Conservation (phyloP, 2,329 filamentous ascomycete species). For the Neodidymelliopsis sp. region DNA sequence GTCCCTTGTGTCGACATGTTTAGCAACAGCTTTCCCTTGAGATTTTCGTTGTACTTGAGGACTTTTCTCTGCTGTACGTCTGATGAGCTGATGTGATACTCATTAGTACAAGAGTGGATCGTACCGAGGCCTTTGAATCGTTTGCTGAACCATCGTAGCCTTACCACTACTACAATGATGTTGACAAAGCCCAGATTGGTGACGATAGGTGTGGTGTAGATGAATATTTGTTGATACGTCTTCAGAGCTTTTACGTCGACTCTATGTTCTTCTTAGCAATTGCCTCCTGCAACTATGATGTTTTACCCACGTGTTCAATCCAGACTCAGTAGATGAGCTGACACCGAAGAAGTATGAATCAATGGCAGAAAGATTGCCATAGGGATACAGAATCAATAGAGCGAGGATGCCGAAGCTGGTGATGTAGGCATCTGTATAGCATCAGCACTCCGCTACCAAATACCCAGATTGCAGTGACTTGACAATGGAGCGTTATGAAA, state of each 20-base stretch:
- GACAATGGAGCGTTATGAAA: conserved; percentile 34
- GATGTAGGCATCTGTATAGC: conserved; percentile 52
- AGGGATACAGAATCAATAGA: conserved; percentile 49
- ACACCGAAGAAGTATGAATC: conserved; percentile 61
- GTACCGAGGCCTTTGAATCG: conserved; percentile 50
- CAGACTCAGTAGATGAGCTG: conserved; percentile 60
- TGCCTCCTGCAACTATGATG: neutral
- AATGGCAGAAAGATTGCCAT: conserved; percentile 53
- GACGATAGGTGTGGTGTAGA: conserved; percentile 60
- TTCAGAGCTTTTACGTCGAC: conserved; percentile 59
- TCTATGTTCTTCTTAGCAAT: conserved; percentile 38
- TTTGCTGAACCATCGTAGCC: conserved; percentile 60
- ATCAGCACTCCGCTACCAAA: neutral
- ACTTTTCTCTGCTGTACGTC: too few species aligned
- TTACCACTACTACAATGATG: conserved; percentile 57
- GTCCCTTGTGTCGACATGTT: conserved; percentile 2
- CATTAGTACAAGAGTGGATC: neutral
- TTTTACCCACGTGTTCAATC: conserved; percentile 56
- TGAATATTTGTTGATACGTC: conserved; percentile 60
- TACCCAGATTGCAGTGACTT: conserved; percentile 5
- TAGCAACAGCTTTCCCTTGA: neutral
- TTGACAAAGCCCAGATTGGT: conserved; percentile 61
- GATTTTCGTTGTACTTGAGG: too few species aligned
- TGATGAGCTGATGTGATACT: too few species aligned
- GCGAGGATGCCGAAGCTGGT: conserved; percentile 47